Conservation (phyloP, 352 stramenopile species). For the Globisporangium cylindrosporum region DNA sequence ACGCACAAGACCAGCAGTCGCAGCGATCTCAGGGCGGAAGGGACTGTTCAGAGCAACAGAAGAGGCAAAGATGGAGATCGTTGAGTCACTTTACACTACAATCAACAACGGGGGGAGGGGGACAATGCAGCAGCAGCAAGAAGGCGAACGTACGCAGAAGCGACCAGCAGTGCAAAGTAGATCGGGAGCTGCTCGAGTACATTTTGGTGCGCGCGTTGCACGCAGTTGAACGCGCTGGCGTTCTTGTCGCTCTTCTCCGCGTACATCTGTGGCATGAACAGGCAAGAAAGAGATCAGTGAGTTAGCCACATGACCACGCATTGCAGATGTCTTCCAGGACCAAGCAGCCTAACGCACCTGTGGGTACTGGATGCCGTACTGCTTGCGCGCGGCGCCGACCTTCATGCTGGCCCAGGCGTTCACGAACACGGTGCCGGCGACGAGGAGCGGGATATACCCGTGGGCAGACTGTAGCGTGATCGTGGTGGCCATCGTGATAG, state of each 20-base stretch:
- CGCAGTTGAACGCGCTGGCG: slow-evolving; percentile 87
- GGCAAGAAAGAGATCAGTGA: background rate
- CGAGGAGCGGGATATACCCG: slow-evolving; percentile 18
- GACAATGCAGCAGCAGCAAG: background rate
- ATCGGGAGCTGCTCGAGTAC: slow-evolving; percentile 86
- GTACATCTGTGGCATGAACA: slow-evolving; percentile 61
- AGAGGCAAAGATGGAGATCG: background rate
- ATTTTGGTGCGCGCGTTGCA: slow-evolving; percentile 92
- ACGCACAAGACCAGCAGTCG: slow-evolving; percentile 44
- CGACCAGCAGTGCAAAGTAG: slow-evolving; percentile 54
- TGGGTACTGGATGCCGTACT: slow-evolving; percentile 17
- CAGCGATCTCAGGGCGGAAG: slow-evolving; percentile 56
- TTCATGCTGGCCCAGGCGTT: slow-evolving; percentile 19
- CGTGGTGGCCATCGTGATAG: background rate
- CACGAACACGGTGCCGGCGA: slow-evolving; percentile 10
- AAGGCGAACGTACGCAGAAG: slow-evolving; percentile 43
- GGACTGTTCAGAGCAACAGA: slow-evolving; percentile 30
- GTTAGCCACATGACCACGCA: background rate
- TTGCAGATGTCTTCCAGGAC: background rate
- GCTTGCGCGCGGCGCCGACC: slow-evolving; percentile 15
- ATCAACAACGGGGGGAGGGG: background rate
- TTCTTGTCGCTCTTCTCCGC: slow-evolving; percentile 88
- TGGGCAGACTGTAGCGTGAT: slow-evolving; percentile 12
- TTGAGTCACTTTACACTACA: background rate
- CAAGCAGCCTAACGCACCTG: background rate